Evolutionary conservation across 2,329 filamentous ascomycete genomes (phyloP).

Genomic region (Hypoxylon rubiginosum): DNA sequence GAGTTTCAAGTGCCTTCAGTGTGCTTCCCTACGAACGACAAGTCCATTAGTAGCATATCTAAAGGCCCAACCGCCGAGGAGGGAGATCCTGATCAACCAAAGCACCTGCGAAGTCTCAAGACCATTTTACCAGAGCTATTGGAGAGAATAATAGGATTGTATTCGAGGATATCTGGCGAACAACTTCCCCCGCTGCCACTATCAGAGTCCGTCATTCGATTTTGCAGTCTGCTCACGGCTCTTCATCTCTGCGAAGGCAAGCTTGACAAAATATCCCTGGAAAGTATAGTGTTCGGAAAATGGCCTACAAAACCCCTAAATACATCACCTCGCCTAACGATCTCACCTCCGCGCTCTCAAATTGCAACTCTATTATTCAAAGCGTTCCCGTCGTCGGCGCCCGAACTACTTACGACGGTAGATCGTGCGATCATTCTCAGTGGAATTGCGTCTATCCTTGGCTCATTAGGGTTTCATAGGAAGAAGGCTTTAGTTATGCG

Average conservation of each 20-base stretch:
- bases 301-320: slow-evolving; percentile 64
- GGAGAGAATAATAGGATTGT: slow-evolving; percentile 80
- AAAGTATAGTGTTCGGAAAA: slow-evolving; percentile 74
- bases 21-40: slow-evolving; percentile 66
- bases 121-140: slow-evolving; percentile 78
- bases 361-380: slow-evolving; percentile 76
- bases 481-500: slow-evolving; percentile 93
- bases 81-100: slow-evolving; percentile 63
- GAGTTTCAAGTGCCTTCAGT: slow-evolving; percentile 82
- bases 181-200: slow-evolving; percentile 77
- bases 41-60: slow-evolving; percentile 54
- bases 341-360: slow-evolving; percentile 70
- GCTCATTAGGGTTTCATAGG: slow-evolving; percentile 81
- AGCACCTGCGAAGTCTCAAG: slow-evolving; percentile 68
- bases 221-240: slow-evolving; percentile 76
- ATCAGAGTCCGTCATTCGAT: slow-evolving; percentile 80
- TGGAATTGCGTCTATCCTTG: slow-evolving; percentile 88
- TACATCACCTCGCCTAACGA: slow-evolving; percentile 68
- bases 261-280: slow-evolving; percentile 71
- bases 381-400: slow-evolving; percentile 76
- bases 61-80: slow-evolving; percentile 54
- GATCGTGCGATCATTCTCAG: slow-evolving; percentile 85
- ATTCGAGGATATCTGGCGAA: slow-evolving; percentile 78
- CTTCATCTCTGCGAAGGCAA: slow-evolving; percentile 75
- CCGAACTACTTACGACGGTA: slow-evolving; percentile 76